A percentile compares a stretch with the other conserved stretches of the same genome.
phyloP scores from a whole-genome alignment of 768 basidiomycete species.

The Serpula lacrymans region DNA sequence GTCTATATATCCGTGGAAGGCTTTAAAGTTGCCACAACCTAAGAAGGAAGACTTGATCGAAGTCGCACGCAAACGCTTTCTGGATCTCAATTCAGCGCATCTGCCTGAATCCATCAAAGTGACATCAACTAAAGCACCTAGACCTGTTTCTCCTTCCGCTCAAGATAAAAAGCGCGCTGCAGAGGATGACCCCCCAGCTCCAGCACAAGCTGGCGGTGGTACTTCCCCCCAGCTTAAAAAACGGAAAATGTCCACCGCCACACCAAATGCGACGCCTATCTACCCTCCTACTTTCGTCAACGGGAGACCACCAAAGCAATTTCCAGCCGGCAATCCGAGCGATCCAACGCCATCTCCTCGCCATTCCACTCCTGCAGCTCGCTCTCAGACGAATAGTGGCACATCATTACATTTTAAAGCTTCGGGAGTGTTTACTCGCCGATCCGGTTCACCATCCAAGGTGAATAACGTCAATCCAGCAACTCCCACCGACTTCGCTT shows the following conservation, averaged over 20 bases:
- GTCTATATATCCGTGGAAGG: conserved; percentile 24
- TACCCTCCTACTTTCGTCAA: conserved; percentile 20
- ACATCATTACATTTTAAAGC: no score
- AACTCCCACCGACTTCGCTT: no score
- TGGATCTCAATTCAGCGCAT: conserved; percentile 28
- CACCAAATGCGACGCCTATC: conserved; percentile 1
- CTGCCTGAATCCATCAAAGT: conserved; percentile 21
- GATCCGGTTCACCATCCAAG: no score
- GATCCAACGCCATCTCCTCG: no score
- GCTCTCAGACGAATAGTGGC: no score
- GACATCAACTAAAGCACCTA: no score
- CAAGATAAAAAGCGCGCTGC: conserved; percentile 23
- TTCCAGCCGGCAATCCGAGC: conserved; percentile 20
- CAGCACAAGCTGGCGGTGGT: conserved; percentile 6
- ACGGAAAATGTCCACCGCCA: conserved; percentile 14
- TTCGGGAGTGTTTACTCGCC: no score
- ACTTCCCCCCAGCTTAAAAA: conserved; percentile 24
- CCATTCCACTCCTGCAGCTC: no score
- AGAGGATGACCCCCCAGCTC: conserved; percentile 5
- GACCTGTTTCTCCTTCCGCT: no score
- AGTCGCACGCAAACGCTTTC: conserved; percentile 24
- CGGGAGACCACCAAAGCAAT: conserved; percentile 29
- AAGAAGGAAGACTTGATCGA: conserved; percentile 21
- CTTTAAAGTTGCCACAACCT: conserved; percentile 19
- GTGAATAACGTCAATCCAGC: no score